phyloP scores from a whole-genome alignment of 2,329 filamentous ascomycete genomes.

The Fusarium pseudograminearum region DNA sequence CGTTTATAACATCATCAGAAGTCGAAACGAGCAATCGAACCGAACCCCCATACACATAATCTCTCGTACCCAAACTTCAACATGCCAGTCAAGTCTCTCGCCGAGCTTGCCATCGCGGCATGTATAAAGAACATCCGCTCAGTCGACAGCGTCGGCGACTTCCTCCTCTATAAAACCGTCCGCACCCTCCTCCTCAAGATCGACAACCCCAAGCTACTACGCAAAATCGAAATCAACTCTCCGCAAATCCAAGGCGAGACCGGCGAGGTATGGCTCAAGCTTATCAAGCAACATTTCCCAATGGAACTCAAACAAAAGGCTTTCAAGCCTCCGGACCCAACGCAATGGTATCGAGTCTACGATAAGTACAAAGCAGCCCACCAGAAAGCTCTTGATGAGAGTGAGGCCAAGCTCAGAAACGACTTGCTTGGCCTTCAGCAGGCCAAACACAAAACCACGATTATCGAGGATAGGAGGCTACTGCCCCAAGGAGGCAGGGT shows the following conservation, averaged over 20 bases:
- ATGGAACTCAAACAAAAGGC: constrained; percentile 71
- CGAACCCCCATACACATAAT: not conserved
- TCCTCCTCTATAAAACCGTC: constrained; percentile 72
- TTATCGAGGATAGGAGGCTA: constrained; percentile 64
- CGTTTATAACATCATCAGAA: not conserved
- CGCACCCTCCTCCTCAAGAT: constrained; percentile 77
- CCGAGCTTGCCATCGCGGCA: constrained; percentile 62
- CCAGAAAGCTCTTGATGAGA: constrained; percentile 68
- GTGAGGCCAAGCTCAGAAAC: constrained; percentile 68
- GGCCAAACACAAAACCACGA: constrained; percentile 66
- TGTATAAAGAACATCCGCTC: constrained; percentile 66
- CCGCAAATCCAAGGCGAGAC: constrained; percentile 80
- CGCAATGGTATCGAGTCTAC: constrained; percentile 84
- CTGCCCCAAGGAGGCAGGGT: constrained; percentile 59
- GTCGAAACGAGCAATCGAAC: not conserved
- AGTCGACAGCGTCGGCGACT: constrained; percentile 77
- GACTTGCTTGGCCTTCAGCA: constrained; percentile 69
- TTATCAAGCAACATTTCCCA: constrained; percentile 84
- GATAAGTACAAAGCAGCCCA: constrained; percentile 72
- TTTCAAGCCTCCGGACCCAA: constrained; percentile 73
- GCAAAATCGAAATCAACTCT: constrained; percentile 77
- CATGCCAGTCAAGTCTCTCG: constrained; percentile 62
- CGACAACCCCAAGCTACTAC: constrained; percentile 79
- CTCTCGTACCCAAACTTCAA: constrained; percentile 1
- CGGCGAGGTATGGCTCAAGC: constrained; percentile 79